A percentile compares a stretch with the other conserved stretches of the same genome.
Conservation (phyloP, 2,329 filamentous ascomycete genomes). For the Akanthomyces dipterigenus region DNA sequence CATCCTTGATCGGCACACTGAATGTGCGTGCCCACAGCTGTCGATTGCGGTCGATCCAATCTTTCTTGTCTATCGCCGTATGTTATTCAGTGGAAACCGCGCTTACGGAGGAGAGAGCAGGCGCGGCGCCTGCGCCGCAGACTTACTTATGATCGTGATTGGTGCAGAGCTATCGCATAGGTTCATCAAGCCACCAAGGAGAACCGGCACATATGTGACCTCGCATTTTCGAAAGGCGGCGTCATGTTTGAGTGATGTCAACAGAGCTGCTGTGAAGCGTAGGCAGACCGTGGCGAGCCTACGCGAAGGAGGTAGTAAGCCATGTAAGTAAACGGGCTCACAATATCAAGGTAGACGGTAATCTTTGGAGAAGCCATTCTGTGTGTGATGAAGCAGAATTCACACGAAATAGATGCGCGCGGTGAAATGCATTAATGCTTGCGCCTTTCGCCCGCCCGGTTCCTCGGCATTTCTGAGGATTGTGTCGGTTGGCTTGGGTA, state of each 20-base stretch:
- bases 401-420: neutral
- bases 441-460: neutral
- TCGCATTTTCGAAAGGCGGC: slow-evolving; percentile 23
- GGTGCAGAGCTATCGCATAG: slow-evolving; percentile 30
- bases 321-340: slow-evolving; percentile 34
- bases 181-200: slow-evolving; percentile 32
- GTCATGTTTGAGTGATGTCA: slow-evolving; percentile 21
- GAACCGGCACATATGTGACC: slow-evolving; percentile 30
- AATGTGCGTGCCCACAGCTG: slow-evolving; percentile 29
- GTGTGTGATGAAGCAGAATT: too few relatives aligned
- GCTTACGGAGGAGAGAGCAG: neutral
- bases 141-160: slow-evolving; percentile 30
- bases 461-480: neutral
- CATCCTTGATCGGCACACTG: slow-evolving; percentile 26
- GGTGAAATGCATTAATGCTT: neutral
- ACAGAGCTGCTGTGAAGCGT: neutral
- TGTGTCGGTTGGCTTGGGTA: neutral
- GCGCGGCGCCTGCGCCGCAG: neutral
- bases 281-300: slow-evolving; percentile 14
- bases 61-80: slow-evolving; percentile 27
- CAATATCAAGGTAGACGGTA: slow-evolving; percentile 32
- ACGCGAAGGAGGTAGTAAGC: slow-evolving; percentile 33
- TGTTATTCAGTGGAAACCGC: neutral
- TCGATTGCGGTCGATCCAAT: slow-evolving; percentile 27
- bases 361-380: slow-evolving; percentile 21